phyloP scores from a whole-genome alignment of 1,139 yeast species.

The Candida sp. region DNA sequence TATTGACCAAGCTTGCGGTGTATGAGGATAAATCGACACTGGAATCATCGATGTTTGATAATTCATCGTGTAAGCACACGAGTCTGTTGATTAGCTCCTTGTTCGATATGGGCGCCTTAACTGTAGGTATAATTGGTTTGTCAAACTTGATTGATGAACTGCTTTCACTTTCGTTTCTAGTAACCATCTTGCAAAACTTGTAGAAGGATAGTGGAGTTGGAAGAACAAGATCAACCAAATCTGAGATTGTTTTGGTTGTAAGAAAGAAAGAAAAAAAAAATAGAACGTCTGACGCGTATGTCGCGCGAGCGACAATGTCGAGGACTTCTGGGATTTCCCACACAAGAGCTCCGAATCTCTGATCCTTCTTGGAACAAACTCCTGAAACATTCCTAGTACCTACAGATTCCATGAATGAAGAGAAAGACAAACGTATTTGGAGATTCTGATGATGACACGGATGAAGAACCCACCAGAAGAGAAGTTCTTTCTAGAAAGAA shows the following conservation, averaged over 20 bases:
- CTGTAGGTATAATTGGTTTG: constrained; percentile 56
- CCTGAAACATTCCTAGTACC: no score
- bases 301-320: background rate
- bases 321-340: no score
- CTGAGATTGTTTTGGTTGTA: background rate
- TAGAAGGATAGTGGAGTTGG: background rate
- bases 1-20: constrained; percentile 57
- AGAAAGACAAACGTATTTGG: constrained; percentile 9
- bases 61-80: constrained; percentile 60
- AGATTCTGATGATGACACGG: background rate
- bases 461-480: background rate
- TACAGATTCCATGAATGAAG: background rate
- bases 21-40: constrained; percentile 47
- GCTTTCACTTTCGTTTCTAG: background rate
- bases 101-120: constrained; percentile 57
- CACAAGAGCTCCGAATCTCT: no score
- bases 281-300: background rate
- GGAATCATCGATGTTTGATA: constrained; percentile 66
- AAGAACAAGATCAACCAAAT: background rate
- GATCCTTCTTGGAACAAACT: background rate
- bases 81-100: constrained; percentile 54
- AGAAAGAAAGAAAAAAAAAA: background rate
- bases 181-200: background rate
- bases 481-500: constrained; percentile 7
- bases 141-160: constrained; percentile 31